These are phyloP conservation scores for Termitomyces sp. DNA, from an alignment of 768 basidiomycete genomes.

Conservation along the genomic window DNA sequence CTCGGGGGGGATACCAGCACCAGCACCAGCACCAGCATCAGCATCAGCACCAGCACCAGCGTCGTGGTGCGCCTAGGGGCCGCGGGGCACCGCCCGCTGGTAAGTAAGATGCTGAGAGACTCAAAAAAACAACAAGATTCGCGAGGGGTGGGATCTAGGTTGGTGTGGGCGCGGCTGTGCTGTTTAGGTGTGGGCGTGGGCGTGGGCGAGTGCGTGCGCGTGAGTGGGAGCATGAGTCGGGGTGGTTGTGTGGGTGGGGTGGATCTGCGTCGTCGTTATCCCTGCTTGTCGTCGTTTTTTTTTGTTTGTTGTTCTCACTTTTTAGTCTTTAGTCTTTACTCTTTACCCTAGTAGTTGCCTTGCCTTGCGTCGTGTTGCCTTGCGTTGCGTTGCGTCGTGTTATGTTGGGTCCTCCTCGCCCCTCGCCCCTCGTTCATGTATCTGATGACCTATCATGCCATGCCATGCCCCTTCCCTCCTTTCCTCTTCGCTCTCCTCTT, in stretches of 20 bases:
- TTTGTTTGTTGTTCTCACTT: neutral
- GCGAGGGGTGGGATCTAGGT: conserved; percentile 4
- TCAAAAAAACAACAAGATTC: neutral
- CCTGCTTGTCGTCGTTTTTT: too few relatives aligned
- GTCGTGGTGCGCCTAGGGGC: conserved; percentile 27
- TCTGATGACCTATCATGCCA: neutral
- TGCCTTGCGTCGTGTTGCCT: too few relatives aligned
- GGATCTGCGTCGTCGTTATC: too few relatives aligned
- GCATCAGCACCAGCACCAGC: neutral
- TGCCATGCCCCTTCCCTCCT: neutral
- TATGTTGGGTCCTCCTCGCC: neutral
- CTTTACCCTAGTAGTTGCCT: too few relatives aligned
- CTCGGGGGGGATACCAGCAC: conserved; percentile 11
- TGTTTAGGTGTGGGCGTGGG: too few relatives aligned
- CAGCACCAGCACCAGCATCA: too few relatives aligned
- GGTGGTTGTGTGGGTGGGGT: too few relatives aligned
- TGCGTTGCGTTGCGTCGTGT: too few relatives aligned
- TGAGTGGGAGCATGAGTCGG: too few relatives aligned
- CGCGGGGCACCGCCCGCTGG: conserved; percentile 20
- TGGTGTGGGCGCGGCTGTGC: too few relatives aligned
- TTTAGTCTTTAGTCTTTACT: neutral
- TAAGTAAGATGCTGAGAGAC: neutral
- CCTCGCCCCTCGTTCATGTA: neutral
- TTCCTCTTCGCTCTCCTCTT: neutral
- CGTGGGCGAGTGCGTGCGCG: too few relatives aligned